Evolutionary conservation across 2,329 filamentous ascomycete genomes (phyloP).

Genomic region (Chrysosphaeria jannelii): DNA sequence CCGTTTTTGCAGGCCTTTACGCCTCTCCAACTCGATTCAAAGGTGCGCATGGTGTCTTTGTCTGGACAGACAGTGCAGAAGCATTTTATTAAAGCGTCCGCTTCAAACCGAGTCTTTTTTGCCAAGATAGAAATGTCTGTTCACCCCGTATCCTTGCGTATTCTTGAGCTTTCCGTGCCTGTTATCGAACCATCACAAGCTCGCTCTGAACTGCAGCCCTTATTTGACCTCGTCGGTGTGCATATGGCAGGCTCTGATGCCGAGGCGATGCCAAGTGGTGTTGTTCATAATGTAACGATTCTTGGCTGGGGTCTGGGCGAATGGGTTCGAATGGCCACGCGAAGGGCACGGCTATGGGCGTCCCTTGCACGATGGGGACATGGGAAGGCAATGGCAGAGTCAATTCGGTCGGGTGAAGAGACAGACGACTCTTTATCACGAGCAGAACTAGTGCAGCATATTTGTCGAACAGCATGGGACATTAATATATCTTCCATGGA

Average conservation of each 20-base stretch:
- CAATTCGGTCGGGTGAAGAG: conserved; percentile 7
- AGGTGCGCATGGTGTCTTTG: conserved; percentile 7
- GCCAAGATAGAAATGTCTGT: conserved; percentile 27
- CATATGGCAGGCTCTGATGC: conserved; percentile 7
- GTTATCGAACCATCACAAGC: conserved; percentile 23
- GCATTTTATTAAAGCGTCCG: conserved; percentile 23
- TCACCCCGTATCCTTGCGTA: conserved; percentile 17
- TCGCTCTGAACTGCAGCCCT: conserved; percentile 23
- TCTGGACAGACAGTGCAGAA: conserved; percentile 10
- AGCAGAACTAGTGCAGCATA: conserved; percentile 19
- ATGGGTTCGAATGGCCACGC: conserved; percentile 29
- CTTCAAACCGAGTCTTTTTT: conserved; percentile 20
- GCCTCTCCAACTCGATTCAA: conserved; percentile 18
- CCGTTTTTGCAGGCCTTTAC: conserved; percentile 44
- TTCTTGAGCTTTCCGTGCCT: conserved; percentile 21
- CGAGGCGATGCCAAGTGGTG: conserved; percentile 7
- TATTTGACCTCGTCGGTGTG: too few relatives aligned
- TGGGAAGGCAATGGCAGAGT: conserved; percentile 8
- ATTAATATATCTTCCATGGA: conserved; percentile 11
- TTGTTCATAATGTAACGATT: conserved; percentile 25
- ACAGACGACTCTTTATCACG: conserved; percentile 7
- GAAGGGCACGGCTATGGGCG: conserved; percentile 32
- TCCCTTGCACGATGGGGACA: conserved; percentile 18
- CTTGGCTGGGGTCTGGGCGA: conserved; percentile 37
- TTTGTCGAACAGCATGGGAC: conserved; percentile 22